These are phyloP conservation scores for Carallia pectinifolia DNA, from an alignment of 345 rosid species.

Conservation along the genomic window DNA sequence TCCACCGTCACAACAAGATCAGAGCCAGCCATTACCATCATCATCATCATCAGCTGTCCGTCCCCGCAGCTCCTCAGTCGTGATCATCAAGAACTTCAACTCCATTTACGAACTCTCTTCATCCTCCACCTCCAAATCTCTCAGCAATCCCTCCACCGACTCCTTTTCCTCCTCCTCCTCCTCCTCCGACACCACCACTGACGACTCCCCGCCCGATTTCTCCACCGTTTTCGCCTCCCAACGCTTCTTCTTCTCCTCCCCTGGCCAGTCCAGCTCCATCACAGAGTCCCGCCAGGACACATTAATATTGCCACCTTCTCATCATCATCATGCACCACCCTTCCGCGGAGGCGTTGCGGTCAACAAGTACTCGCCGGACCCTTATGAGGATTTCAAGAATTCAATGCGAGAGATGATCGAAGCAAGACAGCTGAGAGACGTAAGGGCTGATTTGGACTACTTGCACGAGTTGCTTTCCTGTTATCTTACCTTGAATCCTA, in stretches of 20 bases:
- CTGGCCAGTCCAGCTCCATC: constrained; percentile 87
- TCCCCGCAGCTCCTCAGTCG: neutral
- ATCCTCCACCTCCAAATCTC: constrained; percentile 34
- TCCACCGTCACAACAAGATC: constrained; percentile 26
- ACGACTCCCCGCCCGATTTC: constrained; percentile 46
- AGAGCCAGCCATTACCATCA: neutral
- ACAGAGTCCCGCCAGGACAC: constrained; percentile 43
- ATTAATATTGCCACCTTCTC: neutral
- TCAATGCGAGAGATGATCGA: constrained; percentile 94
- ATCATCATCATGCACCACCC: neutral
- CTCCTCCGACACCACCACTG: constrained; percentile 19
- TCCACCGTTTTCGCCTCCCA: constrained; percentile 73
- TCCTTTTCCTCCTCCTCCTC: constrained; percentile 39
- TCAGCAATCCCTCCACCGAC: constrained; percentile 32
- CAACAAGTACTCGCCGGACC: constrained; percentile 68
- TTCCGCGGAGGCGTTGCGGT: constrained; percentile 56
- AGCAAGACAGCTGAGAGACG: constrained; percentile 53
- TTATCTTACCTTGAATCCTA: constrained; percentile 67
- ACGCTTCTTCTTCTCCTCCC: constrained; percentile 94
- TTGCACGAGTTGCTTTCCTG: constrained; percentile 70
- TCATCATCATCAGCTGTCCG: constrained; percentile 2
- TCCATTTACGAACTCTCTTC: constrained; percentile 37
- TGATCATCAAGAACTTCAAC: constrained; percentile 38
- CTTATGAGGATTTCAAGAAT: constrained; percentile 65
- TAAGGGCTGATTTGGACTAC: constrained; percentile 54